Evolutionary conservation across 805 yeast species (phyloP), one percentile per base, ranked within the genome.

Genomic region (Alloascoidea hylecoeti): DNA sequence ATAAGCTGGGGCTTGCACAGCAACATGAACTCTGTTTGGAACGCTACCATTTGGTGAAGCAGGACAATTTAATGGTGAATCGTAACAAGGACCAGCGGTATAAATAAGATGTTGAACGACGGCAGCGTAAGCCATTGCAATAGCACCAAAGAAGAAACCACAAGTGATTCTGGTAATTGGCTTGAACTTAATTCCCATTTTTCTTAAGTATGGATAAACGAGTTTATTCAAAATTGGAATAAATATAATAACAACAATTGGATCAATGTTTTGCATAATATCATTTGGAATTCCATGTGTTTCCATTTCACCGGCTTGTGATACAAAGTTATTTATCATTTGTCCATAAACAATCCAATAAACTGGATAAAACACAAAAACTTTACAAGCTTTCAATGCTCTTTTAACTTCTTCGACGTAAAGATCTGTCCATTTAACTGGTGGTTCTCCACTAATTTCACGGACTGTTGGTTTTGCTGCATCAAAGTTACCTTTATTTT

Each of bases 221-320:
- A 64, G 47, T 42, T 65, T 57, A 55, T 81, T 84, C 56, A 68
- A 67, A 47, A 81, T 63, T 42, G 94, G 94, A 45, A 82, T 78
- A 55, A 79, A 75, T n/a, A 82, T 61, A 47, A 82, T 78, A 48
- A 82, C 68, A 33, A 84, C 78, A 48, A 82, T 61, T 18, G 92
- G 80, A 57, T 82, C 79, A 47, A 82, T 70, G 51, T 75, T 78
- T 57, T 75, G 79, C 63, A 81, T 69, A 49, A 81, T 64, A 64
- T 81, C 94, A 53, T 82, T 82, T 46, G 94, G 92, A 47, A 81
- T 66, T 33, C 83, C 81, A 53, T 81, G 85, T 39, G 70, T 62
- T 48, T 78, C 72, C 83, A 80, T 76, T 46, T 70, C 65, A 41
- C 76, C 82, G 34, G 88, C 85, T 53, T 78, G 85, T 32, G 83